phyloP scores from a whole-genome alignment of 192 early-diverging fungal species.

The Chytriomyces sp. region DNA sequence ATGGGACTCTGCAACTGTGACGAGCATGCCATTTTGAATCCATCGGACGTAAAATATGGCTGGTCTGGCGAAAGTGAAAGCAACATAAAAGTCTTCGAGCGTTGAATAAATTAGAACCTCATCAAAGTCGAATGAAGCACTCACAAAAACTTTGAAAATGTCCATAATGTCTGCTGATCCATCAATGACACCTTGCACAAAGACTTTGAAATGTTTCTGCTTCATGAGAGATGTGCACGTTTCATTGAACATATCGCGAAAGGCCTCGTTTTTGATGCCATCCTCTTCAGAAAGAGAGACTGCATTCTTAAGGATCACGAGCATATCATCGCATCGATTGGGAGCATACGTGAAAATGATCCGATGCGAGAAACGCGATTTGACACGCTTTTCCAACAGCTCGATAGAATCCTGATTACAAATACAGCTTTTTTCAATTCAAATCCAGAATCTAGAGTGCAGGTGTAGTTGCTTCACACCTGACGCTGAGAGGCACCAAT shows the following conservation, averaged over 20 bases:
- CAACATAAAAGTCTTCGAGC: conserved; percentile 18
- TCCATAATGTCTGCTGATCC: conserved; percentile 19
- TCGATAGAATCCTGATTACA: conserved; percentile 69
- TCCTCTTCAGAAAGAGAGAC: conserved; percentile 40
- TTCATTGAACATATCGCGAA: conserved; percentile 29
- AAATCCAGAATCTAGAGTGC: conserved; percentile 19
- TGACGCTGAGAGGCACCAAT: conserved; percentile 78
- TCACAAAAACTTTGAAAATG: conserved; percentile 36
- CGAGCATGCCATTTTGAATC: conserved; percentile 37
- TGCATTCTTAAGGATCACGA: conserved; percentile 54
- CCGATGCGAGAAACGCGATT: conserved; percentile 90
- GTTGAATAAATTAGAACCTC: not conserved
- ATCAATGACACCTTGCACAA: conserved; percentile 23
- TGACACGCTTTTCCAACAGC: conserved; percentile 90
- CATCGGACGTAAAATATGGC: conserved; percentile 42
- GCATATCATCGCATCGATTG: conserved; percentile 58
- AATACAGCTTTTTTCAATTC: not conserved
- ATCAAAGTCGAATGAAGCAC: conserved; percentile 17
- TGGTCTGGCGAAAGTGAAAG: conserved; percentile 17
- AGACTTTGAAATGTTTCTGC: not conserved
- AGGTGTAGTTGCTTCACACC: not conserved
- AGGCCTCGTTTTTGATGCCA: not conserved
- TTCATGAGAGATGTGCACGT: conserved; percentile 11
- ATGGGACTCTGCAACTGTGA: conserved; percentile 26
- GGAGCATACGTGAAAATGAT: conserved; percentile 73